Conservation (phyloP, 129 eudicot genomes). For the Scalesia atractyloides region DNA sequence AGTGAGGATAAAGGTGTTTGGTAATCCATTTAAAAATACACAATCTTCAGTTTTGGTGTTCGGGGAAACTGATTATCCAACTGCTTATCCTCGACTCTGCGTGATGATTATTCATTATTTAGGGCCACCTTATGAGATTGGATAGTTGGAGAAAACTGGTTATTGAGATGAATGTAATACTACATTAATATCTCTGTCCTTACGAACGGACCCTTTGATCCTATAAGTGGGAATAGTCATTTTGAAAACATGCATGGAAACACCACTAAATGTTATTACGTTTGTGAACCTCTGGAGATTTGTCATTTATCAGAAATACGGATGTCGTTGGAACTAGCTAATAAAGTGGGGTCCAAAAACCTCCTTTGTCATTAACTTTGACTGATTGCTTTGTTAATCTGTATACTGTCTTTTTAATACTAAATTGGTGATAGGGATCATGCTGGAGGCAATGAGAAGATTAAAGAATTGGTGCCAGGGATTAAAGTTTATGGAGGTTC, state of each 20-base stretch:
- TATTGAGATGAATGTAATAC: background rate
- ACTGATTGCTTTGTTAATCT: constrained; percentile 8
- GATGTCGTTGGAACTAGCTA: background rate
- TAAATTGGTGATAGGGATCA: constrained; percentile 69
- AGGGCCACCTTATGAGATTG: background rate
- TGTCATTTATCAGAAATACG: background rate
- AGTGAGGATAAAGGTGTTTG: constrained; percentile 6
- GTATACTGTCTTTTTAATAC: background rate
- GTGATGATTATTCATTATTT: background rate
- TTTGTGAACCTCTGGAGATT: background rate
- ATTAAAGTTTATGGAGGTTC: constrained; percentile 86
- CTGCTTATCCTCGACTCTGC: background rate
- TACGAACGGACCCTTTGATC: background rate
- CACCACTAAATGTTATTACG: background rate
- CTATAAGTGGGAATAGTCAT: background rate
- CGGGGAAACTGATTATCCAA: background rate
- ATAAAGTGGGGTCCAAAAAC: background rate
- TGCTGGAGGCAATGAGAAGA: constrained; percentile 94
- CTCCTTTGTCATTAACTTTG: background rate
- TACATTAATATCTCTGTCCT: background rate
- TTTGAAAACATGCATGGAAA: background rate
- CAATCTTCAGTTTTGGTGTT: background rate
- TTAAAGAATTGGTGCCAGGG: constrained; percentile 73
- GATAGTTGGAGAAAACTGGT: background rate
- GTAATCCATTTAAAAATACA: background rate